Conservation (phyloP, 768 basidiomycete species). For the Gloeostereum incarnatum region DNA sequence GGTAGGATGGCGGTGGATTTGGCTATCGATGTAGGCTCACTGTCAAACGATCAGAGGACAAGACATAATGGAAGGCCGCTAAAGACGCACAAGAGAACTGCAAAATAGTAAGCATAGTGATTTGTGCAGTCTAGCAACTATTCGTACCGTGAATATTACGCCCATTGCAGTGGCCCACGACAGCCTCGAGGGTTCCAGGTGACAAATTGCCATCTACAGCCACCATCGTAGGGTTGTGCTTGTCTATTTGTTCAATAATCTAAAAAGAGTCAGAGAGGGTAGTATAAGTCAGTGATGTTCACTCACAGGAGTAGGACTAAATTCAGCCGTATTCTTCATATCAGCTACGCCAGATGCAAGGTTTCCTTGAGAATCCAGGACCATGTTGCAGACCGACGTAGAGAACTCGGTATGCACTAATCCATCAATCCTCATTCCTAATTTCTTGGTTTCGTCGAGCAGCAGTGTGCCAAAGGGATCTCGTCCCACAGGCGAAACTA, state of each 20-base stretch:
- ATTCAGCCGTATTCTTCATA: constrained; percentile 60
- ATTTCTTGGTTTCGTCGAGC: constrained; percentile 36
- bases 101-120: constrained; percentile 3
- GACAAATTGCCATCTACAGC: constrained; percentile 74
- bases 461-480: constrained; percentile 74
- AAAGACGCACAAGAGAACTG: constrained; percentile 70
- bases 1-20: constrained; percentile 70
- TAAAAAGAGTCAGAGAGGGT: constrained; percentile 15
- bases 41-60: constrained; percentile 23
- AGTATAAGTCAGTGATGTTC: not conserved
- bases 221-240: constrained; percentile 46
- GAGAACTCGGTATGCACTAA: constrained; percentile 29
- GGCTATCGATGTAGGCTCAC: constrained; percentile 88
- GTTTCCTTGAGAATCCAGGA: constrained; percentile 62
- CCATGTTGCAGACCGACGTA: constrained; percentile 83
- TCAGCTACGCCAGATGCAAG: constrained; percentile 87
- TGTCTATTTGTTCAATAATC: constrained; percentile 41
- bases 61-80: not conserved
- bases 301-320: constrained; percentile 36
- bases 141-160: constrained; percentile 40
- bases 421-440: constrained; percentile 83
- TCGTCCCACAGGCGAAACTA: constrained; percentile 69
- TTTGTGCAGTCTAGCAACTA: constrained; percentile 14
- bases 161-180: constrained; percentile 44
- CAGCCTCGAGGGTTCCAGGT: constrained; percentile 33